Conservation (phyloP, 176 grass and related monocot species). For the Eremochloa ophiuroides region DNA sequence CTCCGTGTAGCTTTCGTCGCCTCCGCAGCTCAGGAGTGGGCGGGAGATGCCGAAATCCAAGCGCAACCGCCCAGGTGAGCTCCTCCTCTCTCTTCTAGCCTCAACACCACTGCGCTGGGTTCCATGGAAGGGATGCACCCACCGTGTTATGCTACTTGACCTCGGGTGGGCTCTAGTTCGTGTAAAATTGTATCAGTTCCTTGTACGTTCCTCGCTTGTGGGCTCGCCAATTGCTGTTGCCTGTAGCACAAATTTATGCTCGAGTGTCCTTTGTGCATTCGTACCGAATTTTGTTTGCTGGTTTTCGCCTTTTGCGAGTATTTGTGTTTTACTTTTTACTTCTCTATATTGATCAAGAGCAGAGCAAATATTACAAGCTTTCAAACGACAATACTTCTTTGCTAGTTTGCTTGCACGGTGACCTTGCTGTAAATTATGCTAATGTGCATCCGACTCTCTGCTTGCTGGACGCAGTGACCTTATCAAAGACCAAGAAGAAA, state of each 20-base stretch:
- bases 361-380: not conserved
- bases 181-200: not conserved
- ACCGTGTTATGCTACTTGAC: not conserved
- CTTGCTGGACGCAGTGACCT: conserved; percentile 43
- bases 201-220: not conserved
- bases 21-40: not conserved
- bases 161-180: not conserved
- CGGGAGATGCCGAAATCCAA: not conserved
- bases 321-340: not conserved
- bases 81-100: not conserved
- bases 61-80: not conserved
- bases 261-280: not conserved
- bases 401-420: too few species aligned
- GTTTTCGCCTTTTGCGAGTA: not conserved
- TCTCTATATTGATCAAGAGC: not conserved
- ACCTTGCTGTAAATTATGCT: not conserved
- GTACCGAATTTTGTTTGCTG: not conserved
- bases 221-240: not conserved
- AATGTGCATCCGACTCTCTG: not conserved
- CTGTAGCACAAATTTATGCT: not conserved
- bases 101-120: not conserved
- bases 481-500: conserved; percentile 83
- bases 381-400: not conserved
- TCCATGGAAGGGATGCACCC: not conserved
- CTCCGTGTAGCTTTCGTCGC: not conserved